Conservation (phyloP, 257 asterid genomes). For the Plectranthus barbatus region DNA sequence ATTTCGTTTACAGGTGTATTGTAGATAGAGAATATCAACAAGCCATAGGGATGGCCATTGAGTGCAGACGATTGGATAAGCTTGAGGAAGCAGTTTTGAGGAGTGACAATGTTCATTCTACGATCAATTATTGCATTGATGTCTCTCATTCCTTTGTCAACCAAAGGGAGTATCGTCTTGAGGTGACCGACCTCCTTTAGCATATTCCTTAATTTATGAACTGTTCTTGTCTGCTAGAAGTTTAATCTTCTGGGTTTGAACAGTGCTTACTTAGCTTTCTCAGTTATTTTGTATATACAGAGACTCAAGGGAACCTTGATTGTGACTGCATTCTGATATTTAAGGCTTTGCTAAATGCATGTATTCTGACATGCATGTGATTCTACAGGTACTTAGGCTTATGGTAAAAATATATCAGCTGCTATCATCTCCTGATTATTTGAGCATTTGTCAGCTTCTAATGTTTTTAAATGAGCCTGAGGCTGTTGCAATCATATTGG, state of each 20-base stretch:
- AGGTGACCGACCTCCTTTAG: constrained; percentile 44
- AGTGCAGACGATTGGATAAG: constrained; percentile 86
- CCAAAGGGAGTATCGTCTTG: constrained; percentile 72
- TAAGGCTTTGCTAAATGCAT: too few relatives aligned
- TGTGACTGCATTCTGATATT: neutral
- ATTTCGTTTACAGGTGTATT: constrained; percentile 51
- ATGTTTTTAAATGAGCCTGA: constrained; percentile 90
- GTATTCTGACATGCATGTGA: neutral
- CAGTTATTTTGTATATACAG: neutral
- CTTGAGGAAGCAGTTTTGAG: constrained; percentile 72
- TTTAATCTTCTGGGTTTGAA: neutral
- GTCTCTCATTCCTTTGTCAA: constrained; percentile 69
- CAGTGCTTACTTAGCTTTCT: neutral
- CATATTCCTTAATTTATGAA: neutral
- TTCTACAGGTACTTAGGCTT: constrained; percentile 59
- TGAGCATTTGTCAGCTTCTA: constrained; percentile 90
- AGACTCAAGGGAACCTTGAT: neutral
- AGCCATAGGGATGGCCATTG: constrained; percentile 89
- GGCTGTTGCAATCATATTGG: constrained; percentile 66
- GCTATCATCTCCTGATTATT: constrained; percentile 78
- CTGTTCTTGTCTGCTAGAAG: neutral
- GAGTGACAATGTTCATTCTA: constrained; percentile 73
- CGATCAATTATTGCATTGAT: constrained; percentile 72
- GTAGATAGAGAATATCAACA: constrained; percentile 78
- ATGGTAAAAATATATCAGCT: constrained; percentile 74